These are phyloP conservation scores for Colletotrichum scovillei DNA, from an alignment of 2,329 filamentous ascomycete species.

Conservation along the genomic window DNA sequence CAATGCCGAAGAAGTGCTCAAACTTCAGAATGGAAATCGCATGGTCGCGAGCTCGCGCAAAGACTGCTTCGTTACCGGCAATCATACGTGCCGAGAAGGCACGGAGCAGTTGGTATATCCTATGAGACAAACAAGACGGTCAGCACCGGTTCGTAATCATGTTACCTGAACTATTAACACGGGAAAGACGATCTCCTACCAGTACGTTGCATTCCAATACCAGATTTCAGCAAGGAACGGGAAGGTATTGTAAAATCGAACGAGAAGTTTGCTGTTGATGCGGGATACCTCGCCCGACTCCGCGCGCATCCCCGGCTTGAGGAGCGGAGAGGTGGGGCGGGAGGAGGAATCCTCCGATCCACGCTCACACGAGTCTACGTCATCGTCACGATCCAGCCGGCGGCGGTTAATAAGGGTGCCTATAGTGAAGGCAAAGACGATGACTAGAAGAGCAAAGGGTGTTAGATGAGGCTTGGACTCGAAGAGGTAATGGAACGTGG, in stretches of 20 bases:
- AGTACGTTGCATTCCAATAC: constrained; percentile 51
- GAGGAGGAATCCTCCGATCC: constrained; percentile 28
- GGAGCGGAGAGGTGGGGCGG: constrained; percentile 23
- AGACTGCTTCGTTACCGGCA: constrained; percentile 49
- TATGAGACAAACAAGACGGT: constrained; percentile 22
- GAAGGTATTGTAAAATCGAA: constrained; percentile 44
- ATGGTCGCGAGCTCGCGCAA: constrained; percentile 50
- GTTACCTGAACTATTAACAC: background rate
- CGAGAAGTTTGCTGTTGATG: constrained; percentile 33
- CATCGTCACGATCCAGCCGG: constrained; percentile 14
- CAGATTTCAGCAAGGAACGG: constrained; percentile 49
- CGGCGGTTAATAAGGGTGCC: constrained; percentile 37
- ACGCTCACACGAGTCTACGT: constrained; percentile 27
- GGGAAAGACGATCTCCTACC: constrained; percentile 37
- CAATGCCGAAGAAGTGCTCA: constrained; percentile 50
- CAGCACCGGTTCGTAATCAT: background rate
- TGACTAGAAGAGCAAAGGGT: constrained; percentile 1
- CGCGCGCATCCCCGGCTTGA: constrained; percentile 31
- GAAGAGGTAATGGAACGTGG: background rate
- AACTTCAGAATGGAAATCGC: constrained; percentile 52
- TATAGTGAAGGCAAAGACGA: constrained; percentile 31
- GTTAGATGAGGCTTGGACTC: background rate
- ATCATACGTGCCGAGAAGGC: constrained; percentile 55
- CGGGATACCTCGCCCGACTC: constrained; percentile 13
- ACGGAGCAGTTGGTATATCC: constrained; percentile 56